Conservation (phyloP, 257 asterid species). For the Nemophila menziesii region DNA sequence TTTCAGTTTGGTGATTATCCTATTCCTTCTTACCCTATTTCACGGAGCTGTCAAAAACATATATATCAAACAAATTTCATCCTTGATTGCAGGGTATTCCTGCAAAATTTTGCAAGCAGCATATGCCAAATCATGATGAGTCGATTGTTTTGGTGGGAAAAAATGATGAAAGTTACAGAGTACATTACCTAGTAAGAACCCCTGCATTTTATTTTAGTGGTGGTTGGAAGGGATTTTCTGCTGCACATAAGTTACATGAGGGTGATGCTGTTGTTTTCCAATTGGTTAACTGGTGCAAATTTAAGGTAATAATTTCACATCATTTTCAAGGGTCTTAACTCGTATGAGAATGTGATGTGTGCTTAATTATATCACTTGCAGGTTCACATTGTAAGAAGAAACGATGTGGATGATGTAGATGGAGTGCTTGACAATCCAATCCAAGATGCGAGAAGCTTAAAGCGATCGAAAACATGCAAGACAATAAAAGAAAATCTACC, state of each 20-base stretch:
- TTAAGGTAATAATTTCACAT: no score
- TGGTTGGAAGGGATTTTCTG: conserved; percentile 65
- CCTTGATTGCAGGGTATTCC: conserved; percentile 40
- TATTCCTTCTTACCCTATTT: no score
- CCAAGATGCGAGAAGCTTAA: no score
- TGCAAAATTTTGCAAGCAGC: no score
- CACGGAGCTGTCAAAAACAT: no score
- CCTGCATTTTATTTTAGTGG: conserved; percentile 48
- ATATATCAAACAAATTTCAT: not conserved
- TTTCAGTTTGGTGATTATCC: conserved; percentile 53
- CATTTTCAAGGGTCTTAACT: no score
- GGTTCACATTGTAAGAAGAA: not conserved
- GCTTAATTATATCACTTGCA: no score
- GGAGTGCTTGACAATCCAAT: not conserved
- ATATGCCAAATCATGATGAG: conserved; percentile 32
- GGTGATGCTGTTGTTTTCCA: conserved; percentile 48
- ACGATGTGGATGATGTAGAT: not conserved
- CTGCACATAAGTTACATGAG: conserved; percentile 35
- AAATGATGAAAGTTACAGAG: conserved; percentile 19
- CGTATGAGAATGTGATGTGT: no score
- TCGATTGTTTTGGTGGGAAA: conserved; percentile 33
- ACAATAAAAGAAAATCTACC: no score
- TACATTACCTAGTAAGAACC: conserved; percentile 37
- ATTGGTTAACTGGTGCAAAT: conserved; percentile 18
- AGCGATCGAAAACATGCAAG: no score